Evolutionary conservation across 257 asterid genomes (phyloP).

Genomic region (Buddleja alternifolia): DNA sequence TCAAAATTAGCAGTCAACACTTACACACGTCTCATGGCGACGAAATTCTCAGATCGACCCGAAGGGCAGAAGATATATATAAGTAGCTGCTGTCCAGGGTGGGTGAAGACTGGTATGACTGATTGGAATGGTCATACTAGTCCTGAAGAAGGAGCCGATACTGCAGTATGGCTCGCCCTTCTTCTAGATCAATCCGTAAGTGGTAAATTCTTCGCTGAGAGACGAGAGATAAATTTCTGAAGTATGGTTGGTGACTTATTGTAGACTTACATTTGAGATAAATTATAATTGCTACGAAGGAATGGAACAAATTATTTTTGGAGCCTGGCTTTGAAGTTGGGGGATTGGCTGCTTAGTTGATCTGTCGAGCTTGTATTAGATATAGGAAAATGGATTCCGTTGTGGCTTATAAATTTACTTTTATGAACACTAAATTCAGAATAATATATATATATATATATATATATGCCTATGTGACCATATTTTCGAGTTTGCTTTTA

Average conservation of each 20-base stretch:
- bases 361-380: slow-evolving; percentile 2
- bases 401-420: background rate
- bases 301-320: background rate
- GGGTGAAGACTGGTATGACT: slow-evolving; percentile 76
- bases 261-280: too few relatives aligned
- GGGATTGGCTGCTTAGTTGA: background rate
- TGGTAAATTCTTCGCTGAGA: slow-evolving; percentile 68
- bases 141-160: slow-evolving; percentile 77
- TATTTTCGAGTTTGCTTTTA: too few relatives aligned
- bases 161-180: slow-evolving; percentile 72
- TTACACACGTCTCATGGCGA: slow-evolving; percentile 61
- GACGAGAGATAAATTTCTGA: slow-evolving; percentile 59
- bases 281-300: too few relatives aligned
- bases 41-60: slow-evolving; percentile 41
- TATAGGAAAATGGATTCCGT: background rate
- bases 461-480: too few relatives aligned
- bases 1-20: slow-evolving; percentile 62
- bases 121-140: slow-evolving; percentile 66
- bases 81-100: slow-evolving; percentile 71
- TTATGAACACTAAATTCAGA: too few relatives aligned
- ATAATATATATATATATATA: too few relatives aligned
- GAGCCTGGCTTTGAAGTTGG: background rate
- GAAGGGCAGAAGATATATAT: slow-evolving; percentile 56
- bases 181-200: slow-evolving; percentile 54
- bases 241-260: background rate